Evolutionary conservation across 805 yeast genomes (phyloP), one percentile per base, ranked within the genome.

Genomic region (Yarrowia sp.): DNA sequence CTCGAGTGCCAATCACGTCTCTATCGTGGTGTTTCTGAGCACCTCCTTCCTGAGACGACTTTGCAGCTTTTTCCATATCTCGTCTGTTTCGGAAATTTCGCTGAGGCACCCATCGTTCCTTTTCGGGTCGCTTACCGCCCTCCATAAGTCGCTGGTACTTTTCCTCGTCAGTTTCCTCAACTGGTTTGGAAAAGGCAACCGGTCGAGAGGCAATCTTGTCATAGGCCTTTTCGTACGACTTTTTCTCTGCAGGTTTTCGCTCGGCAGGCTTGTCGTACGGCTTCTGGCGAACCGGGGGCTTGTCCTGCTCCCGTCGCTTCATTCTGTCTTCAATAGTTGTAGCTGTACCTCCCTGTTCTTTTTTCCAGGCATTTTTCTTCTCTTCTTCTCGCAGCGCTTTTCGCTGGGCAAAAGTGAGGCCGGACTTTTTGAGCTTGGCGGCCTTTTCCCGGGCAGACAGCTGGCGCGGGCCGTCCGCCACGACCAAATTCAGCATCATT

Each of bases 401-500:
- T n/a, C 68, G 11, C 22, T 62, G 61, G 6, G 40, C 66, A 35
- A 54, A 68, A 4, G 66, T n/a, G 32, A 28, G 44, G 0, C 64
- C 56, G 22, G 35, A 28, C 32, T 58, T 58, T 32, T 41, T 58
- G 19, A 36, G 44, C 17, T 35, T 35, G 5, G 41, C 64, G n/a
- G 33, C 43, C 22, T 32, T 44, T 12, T 70, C 72, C 16, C 72
- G 65, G 1, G 68, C 44, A 0, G 67, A 66, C 16, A 70, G 67
- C 48, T 67, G 59, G 54, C 70, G 66, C 9, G 75, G 72, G 11
- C 68, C 71, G 24, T 71, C 71, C n/a, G 81, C 79, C 4, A 81
- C 76, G 30, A 87, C 82, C 71, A 93, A 87, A 73, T 93, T 93
- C 71, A 93, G 74, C 70, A 92, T 76, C 76, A 92, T 71, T 2